Evolutionary conservation across 441 rosid species (phyloP).

Genomic region (Rhodomyrtus psidioides): DNA sequence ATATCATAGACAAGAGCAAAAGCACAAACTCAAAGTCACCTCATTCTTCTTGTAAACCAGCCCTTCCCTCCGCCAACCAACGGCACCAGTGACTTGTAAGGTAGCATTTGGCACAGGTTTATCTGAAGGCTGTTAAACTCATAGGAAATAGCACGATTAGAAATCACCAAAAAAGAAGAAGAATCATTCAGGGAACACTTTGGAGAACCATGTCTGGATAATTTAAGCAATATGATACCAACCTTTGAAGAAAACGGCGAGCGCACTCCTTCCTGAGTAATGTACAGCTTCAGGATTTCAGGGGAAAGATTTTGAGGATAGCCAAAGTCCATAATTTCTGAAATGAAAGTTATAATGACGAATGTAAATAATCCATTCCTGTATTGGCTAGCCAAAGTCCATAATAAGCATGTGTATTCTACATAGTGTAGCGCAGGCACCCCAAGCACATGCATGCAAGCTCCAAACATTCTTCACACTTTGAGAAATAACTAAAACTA

Average conservation of each 20-base stretch:
- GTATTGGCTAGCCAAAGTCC: neutral
- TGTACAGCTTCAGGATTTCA: slow-evolving; percentile 93
- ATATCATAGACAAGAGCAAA: neutral
- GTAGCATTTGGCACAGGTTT: slow-evolving; percentile 98
- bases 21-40: slow-evolving; percentile 28
- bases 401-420: too few species aligned
- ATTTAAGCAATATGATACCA: slow-evolving; percentile 1
- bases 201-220: neutral
- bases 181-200: neutral
- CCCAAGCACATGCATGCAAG: neutral
- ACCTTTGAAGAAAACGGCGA: slow-evolving; percentile 99
- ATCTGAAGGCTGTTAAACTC: slow-evolving; percentile 57
- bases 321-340: slow-evolving; percentile 99
- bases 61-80: slow-evolving; percentile 99
- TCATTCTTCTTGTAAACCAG: slow-evolving; percentile 94
- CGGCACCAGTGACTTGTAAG: slow-evolving; percentile 98
- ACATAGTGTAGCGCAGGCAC: neutral
- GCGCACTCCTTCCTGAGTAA: slow-evolving; percentile 98
- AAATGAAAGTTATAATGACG: slow-evolving; percentile 6
- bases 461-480: neutral
- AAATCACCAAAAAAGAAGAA: neutral
- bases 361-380: slow-evolving; percentile 3
- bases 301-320: slow-evolving; percentile 98
- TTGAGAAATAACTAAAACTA: neutral
- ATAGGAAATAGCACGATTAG: neutral